Percentiles rank a stretch among this genome's conserved stretches.
phyloP scores from a whole-genome alignment of 1,284 basidiomycete genomes.

The Coriolopsis trogii region DNA sequence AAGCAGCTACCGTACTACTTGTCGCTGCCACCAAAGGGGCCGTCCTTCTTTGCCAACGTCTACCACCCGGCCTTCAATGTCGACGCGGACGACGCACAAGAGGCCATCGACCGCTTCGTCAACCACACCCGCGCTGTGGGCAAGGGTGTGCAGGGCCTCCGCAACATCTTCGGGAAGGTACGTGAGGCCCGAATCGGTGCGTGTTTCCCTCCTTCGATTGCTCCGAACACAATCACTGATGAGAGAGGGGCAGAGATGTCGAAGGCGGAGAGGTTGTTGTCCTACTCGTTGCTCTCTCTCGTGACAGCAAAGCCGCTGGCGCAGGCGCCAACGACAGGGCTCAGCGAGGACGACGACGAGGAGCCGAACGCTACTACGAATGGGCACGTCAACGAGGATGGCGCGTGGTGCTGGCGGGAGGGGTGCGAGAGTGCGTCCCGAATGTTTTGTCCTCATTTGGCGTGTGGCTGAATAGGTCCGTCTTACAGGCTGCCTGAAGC shows the following conservation, averaged over 20 bases:
- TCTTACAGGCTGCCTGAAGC: constrained; percentile 62
- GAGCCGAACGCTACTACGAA: constrained; percentile 41
- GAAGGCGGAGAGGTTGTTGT: constrained; percentile 69
- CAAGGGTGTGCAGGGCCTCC: constrained; percentile 66
- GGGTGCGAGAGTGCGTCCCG: constrained; percentile 57
- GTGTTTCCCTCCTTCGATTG: constrained; percentile 27
- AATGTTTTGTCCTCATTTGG: background rate
- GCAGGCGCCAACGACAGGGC: constrained; percentile 47
- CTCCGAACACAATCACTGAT: background rate
- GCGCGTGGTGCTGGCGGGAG: constrained; percentile 88
- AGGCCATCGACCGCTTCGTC: constrained; percentile 62
- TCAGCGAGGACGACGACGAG: constrained; percentile 50
- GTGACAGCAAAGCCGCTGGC: constrained; percentile 68
- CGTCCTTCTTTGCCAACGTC: constrained; percentile 76
- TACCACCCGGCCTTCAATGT: constrained; percentile 87
- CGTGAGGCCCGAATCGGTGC: constrained; percentile 70
- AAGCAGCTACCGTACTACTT: constrained; percentile 63
- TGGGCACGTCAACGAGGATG: constrained; percentile 69
- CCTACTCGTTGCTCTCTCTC: constrained; percentile 69
- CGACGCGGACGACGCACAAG: constrained; percentile 67
- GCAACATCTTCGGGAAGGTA: constrained; percentile 60
- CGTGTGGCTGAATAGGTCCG: background rate
- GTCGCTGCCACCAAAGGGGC: constrained; percentile 60
- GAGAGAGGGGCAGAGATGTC: constrained; percentile 71
- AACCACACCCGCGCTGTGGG: constrained; percentile 65